Base-by-base conservation (phyloP, 2,329 filamentous ascomycete species). In the Trichoderma koningiopsis region DNA sequence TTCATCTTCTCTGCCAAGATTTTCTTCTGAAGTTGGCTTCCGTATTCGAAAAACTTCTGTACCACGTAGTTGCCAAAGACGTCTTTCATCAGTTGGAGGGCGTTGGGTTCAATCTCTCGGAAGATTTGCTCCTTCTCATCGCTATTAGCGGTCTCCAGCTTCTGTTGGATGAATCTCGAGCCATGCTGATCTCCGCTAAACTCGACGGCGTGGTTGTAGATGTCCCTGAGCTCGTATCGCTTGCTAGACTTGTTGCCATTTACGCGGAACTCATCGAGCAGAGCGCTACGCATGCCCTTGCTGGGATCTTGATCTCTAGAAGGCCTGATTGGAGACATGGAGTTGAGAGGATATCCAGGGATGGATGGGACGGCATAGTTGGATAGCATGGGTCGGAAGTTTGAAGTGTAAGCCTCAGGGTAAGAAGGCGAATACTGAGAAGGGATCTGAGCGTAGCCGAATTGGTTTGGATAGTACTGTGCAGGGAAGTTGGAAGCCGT, bases 31-130 rank as follows among this genome's bases (percentile, higher is more conserved):
- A 90, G 87, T 79, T 97, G 94, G 74, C 93, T 96, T 49, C 96
- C 95, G 78, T 98, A 93, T 78, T 98, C 95, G 72, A 98, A 97
- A 77, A 98, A 90, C 79, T 97, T 98, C 77, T 99, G 96, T 49
- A 98, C 94, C 43, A 99, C 96, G 77, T 98, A 99, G 79, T 99
- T 99, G 66, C 96, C 96, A 77, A 97, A 99, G 0, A 98, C 91
- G 78, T 98, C 96, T 57, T 91, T 95, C 93, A 97, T 97, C 59
- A 99, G 83, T 76, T 95, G 93, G 35, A 97, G 80, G 1, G 91
- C 89, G 73, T 99, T 96, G 0, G 89, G 88, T 74, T 92, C 87
- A 57, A 99, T 93, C 79, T 98, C 96, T 0, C 86, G 85, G 83
- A 97, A 98, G 0, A 98, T 88, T 68, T 90, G 90, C 37, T 97